A percentile compares a stretch with the other conserved stretches of the same genome.
phyloP scores from a whole-genome alignment of 208 protist genomes.

The Lotmaria passim region DNA sequence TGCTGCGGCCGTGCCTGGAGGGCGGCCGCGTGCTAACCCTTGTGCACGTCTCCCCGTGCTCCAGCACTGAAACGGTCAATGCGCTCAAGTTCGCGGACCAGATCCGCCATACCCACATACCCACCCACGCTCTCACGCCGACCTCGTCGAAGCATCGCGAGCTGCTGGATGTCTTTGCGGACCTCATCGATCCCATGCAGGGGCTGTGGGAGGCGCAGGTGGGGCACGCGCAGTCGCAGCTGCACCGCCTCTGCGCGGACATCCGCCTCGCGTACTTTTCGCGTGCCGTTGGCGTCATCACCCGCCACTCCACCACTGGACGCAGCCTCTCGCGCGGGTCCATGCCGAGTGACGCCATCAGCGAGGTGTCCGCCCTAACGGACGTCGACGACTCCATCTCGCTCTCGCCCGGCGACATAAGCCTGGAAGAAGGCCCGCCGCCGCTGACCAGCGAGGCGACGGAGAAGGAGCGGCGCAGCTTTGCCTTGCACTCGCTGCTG shows the following conservation, averaged over 20 bases:
- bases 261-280: slow-evolving; percentile 66
- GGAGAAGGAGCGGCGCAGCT: slow-evolving; percentile 28
- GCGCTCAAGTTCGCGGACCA: slow-evolving; percentile 88
- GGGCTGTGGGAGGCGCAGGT: slow-evolving; percentile 56
- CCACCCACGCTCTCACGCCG: slow-evolving; percentile 60
- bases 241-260: slow-evolving; percentile 77
- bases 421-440: slow-evolving; percentile 27
- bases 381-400: slow-evolving; percentile 23
- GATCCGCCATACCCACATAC: slow-evolving; percentile 78
- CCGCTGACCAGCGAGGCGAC: slow-evolving; percentile 26
- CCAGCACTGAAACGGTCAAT: slow-evolving; percentile 62
- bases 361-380: slow-evolving; percentile 30
- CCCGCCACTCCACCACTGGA: neutral
- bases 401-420: slow-evolving; percentile 27
- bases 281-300: slow-evolving; percentile 24
- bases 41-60: slow-evolving; percentile 85
- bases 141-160: slow-evolving; percentile 44
- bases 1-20: slow-evolving; percentile 88
- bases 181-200: slow-evolving; percentile 74
- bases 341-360: slow-evolving; percentile 27
- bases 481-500: slow-evolving; percentile 39
- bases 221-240: slow-evolving; percentile 44
- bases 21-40: slow-evolving; percentile 78
- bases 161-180: slow-evolving; percentile 75
- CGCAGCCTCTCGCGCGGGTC: slow-evolving; percentile 7